Evolutionary conservation across 495 filamentous ascomycete species (phyloP).

Genomic region (Aspergillus incahuasiensis): DNA sequence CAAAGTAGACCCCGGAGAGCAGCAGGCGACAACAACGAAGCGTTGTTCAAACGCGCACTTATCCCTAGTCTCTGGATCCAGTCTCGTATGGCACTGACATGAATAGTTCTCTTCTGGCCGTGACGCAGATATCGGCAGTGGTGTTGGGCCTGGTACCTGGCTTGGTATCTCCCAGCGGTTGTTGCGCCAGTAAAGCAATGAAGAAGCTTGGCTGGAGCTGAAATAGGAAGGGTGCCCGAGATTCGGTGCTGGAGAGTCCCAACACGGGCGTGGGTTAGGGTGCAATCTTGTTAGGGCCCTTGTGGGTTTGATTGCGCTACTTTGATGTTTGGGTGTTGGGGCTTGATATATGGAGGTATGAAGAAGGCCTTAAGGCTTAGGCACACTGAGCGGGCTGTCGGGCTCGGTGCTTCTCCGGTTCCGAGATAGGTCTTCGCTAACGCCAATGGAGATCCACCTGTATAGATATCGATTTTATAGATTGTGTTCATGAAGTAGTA

Average conservation of each 20-base stretch:
- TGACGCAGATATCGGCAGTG: not conserved
- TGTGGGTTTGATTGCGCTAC: not conserved
- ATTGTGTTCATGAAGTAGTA: too few relatives aligned
- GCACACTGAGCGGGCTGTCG: too few relatives aligned
- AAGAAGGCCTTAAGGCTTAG: not conserved
- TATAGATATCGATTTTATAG: too few relatives aligned
- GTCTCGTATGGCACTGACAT: not conserved
- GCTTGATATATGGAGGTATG: not conserved
- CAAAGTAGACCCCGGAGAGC: not conserved
- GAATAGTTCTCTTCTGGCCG: not conserved
- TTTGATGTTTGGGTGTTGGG: not conserved
- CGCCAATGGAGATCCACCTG: too few relatives aligned
- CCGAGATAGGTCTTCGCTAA: too few relatives aligned
- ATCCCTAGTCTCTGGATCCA: not conserved
- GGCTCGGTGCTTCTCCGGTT: too few relatives aligned
- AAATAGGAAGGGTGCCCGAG: not conserved
- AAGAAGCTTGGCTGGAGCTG: not conserved
- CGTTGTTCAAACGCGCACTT: not conserved
- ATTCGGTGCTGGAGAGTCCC: not conserved
- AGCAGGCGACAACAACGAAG: not conserved
- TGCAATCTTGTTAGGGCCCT: not conserved
- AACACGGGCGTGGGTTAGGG: not conserved
- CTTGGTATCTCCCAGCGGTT: not conserved
- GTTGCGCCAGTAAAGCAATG: not conserved
- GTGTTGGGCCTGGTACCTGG: not conserved